Evolutionary conservation across 2,329 filamentous ascomycete species (phyloP).

Genomic region (Biscogniauxia marginata): DNA sequence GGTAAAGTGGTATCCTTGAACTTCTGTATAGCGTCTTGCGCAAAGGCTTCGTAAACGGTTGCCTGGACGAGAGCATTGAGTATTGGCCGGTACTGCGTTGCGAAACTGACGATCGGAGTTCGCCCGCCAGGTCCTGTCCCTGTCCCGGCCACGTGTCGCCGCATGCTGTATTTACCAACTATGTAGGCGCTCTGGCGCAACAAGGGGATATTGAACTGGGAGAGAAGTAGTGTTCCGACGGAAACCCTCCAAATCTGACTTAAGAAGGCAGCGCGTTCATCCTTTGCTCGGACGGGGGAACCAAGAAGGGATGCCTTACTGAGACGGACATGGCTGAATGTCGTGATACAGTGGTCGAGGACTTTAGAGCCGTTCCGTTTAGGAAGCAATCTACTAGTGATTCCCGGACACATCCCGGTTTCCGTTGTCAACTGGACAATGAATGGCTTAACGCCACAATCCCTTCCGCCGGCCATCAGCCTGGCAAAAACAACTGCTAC

Average conservation of each 20-base stretch:
- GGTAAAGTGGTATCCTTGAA: slow-evolving; percentile 9
- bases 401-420: slow-evolving; percentile 27
- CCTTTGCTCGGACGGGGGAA: slow-evolving; percentile 6
- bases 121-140: not conserved
- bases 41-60: slow-evolving; percentile 21
- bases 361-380: slow-evolving; percentile 28
- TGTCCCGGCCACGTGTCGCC: slow-evolving; percentile 11
- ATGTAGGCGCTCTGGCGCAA: slow-evolving; percentile 17
- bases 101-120: slow-evolving; percentile 24
- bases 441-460: slow-evolving; percentile 32
- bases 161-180: slow-evolving; percentile 21
- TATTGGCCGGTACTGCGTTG: slow-evolving; percentile 28
- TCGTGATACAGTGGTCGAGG: slow-evolving; percentile 34
- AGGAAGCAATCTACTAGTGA: slow-evolving; percentile 28
- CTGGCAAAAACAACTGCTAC: slow-evolving; percentile 35
- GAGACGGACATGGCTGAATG: slow-evolving; percentile 33
- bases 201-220: slow-evolving; percentile 17
- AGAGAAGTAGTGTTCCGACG: slow-evolving; percentile 26
- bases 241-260: slow-evolving; percentile 25
- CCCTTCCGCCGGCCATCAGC: slow-evolving; percentile 26
- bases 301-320: slow-evolving; percentile 29
- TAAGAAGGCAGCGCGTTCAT: slow-evolving; percentile 29
- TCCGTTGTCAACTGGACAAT: slow-evolving; percentile 30
- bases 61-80: slow-evolving; percentile 18
- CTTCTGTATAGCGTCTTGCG: slow-evolving; percentile 6